Conservation (phyloP, 2,329 filamentous ascomycete species). For the Pseudogymnoascus pannorum region DNA sequence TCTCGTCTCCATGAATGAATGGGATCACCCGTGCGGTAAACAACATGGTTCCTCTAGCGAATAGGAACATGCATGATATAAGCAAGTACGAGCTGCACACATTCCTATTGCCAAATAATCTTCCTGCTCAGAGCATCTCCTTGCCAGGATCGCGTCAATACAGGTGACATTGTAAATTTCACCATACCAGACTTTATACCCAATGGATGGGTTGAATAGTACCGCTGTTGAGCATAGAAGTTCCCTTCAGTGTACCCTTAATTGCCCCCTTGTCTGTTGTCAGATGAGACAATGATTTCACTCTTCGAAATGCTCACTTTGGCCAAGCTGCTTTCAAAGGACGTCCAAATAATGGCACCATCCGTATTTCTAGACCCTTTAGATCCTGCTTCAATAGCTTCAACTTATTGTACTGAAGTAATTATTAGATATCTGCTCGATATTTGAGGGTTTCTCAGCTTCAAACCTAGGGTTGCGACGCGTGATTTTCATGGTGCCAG, state of each 20-base stretch:
- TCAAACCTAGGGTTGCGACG: background rate
- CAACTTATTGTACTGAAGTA: background rate
- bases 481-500: background rate
- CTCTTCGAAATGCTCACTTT: background rate
- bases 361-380: background rate
- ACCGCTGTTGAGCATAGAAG: background rate
- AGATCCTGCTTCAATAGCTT: background rate
- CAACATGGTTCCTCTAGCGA: conserved; percentile 3
- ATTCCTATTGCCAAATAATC: background rate
- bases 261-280: background rate
- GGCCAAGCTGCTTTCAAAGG: background rate
- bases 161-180: background rate
- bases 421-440: background rate
- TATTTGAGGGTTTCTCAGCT: background rate
- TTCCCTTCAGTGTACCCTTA: background rate
- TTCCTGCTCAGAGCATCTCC: background rate
- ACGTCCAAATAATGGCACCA: background rate
- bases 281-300: background rate
- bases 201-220: background rate
- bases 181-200: background rate
- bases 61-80: conserved; percentile 5
- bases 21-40: background rate
- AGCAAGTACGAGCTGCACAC: background rate
- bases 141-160: background rate
- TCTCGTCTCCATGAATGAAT: background rate